Evolutionary conservation across 2,329 filamentous ascomycete genomes (phyloP).

Genomic region (Epichloe scottii): DNA sequence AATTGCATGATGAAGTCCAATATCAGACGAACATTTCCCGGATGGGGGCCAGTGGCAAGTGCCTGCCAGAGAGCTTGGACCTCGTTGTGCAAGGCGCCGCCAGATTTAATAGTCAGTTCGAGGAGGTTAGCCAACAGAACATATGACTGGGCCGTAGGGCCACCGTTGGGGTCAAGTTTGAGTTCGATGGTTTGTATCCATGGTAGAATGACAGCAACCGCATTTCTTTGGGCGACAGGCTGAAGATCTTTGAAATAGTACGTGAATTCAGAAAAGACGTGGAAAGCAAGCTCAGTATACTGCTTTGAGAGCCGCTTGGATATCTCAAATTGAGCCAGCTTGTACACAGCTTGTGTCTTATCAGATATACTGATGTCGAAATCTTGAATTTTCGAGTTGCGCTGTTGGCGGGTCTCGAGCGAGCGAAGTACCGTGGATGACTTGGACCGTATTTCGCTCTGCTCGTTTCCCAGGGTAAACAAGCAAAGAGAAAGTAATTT

Average conservation of each 20-base stretch:
- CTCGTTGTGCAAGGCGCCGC: slow-evolving; percentile 81
- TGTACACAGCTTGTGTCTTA: slow-evolving; percentile 96
- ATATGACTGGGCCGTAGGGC: slow-evolving; percentile 82
- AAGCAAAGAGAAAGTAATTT: slow-evolving; percentile 78
- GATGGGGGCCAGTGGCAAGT: slow-evolving; percentile 81
- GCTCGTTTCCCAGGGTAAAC: slow-evolving; percentile 85
- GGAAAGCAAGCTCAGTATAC: slow-evolving; percentile 79
- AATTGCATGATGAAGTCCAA: slow-evolving; percentile 93
- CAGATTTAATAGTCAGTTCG: slow-evolving; percentile 90
- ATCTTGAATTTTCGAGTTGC: slow-evolving; percentile 85
- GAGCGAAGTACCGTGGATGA: slow-evolving; percentile 70
- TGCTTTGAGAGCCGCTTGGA: slow-evolving; percentile 82
- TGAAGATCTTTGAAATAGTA: slow-evolving; percentile 82
- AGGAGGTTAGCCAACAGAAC: slow-evolving; percentile 90
- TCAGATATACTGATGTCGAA: slow-evolving; percentile 98
- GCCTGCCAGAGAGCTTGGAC: slow-evolving; percentile 97
- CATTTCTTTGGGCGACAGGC: slow-evolving; percentile 75
- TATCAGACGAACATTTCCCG: slow-evolving; percentile 85
- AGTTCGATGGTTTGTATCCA: slow-evolving; percentile 95
- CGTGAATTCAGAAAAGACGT: slow-evolving; percentile 92
- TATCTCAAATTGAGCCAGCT: slow-evolving; percentile 92
- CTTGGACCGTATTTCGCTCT: slow-evolving; percentile 78
- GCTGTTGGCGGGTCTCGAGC: slow-evolving; percentile 64
- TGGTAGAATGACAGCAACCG: slow-evolving; percentile 85
- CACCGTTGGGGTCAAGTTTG: slow-evolving; percentile 81